Evolutionary conservation across 495 filamentous ascomycete genomes (phyloP), one percentile per base, ranked within the genome.

Genomic region (Diplogelasinospora grovesii): DNA sequence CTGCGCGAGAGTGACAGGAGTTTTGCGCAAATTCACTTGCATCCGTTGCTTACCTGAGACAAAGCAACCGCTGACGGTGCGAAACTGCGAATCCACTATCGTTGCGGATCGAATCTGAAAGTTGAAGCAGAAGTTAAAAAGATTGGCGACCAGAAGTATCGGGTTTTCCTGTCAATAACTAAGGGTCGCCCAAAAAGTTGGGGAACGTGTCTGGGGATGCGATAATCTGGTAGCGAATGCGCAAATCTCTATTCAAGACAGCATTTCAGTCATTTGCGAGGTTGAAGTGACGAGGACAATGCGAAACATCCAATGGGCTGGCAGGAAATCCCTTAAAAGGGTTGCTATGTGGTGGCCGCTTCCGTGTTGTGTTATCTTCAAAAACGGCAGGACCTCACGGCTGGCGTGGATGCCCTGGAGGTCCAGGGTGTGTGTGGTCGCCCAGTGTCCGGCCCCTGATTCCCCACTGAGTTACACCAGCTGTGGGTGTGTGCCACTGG

Each of bases 271-370:
- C 38, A 41, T 41, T 41, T 21, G 38, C 38, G 11, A 41, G 38
- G 24, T 41, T 41, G 18, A 41, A 31, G 22, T 14, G 14, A 41
- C 22, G 38, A 27, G 38, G 38, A 41, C 29, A 41, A 30, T 30
- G 27, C 32, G 38, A 41, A 41, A 41, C 38, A 41, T 19, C 13
- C 38, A 31, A 30, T 21, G 24, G 15, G 23, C 22, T 11, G 24
- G 38, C 38, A 41, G 11, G 36, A 22, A 26, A 39, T 39, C 13
- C 18, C 22, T 23, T 23, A 16, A 15, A 11, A 5, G 5, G 19
- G 36, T 21, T 20, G 33, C 33, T 21, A 16, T 36, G 10, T 5
- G 9, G 18, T 13, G 18, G 16, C 15, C 15, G 14, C n/a, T 16
- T 6, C 26, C 5, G 21, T 8, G 6, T 19, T 28, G 22, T 23